Evolutionary conservation across 2,329 filamentous ascomycete genomes (phyloP).

Genomic region (Phialophora chinensis): DNA sequence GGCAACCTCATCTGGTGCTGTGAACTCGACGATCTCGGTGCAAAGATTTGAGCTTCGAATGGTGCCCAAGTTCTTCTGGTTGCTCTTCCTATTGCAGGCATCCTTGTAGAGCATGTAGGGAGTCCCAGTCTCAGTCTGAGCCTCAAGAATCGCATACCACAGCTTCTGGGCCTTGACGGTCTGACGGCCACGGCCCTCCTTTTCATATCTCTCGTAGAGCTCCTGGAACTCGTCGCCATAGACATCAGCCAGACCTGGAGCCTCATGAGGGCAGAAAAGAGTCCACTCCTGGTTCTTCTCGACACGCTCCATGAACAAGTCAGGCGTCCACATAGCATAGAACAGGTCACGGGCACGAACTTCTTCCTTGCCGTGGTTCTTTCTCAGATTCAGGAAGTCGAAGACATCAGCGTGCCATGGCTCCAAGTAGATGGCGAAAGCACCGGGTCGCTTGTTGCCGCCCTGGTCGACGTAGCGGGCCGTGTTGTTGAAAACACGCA

Average conservation of each 20-base stretch:
- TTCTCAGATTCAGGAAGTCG: constrained; percentile 94
- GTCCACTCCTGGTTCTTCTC: constrained; percentile 98
- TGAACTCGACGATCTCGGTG: constrained; percentile 99
- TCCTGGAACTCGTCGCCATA: constrained; percentile 98
- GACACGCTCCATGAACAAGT: constrained; percentile 99
- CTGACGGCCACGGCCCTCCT: constrained; percentile 82
- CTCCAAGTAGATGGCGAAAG: constrained; percentile 98
- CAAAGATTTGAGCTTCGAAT: constrained; percentile 99
- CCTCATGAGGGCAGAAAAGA: constrained; percentile 97
- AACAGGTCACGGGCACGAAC: constrained; percentile 95
- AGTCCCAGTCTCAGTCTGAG: constrained; percentile 98
- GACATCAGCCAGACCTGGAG: constrained; percentile 90
- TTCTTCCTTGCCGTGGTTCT: constrained; percentile 99
- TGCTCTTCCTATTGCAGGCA: constrained; percentile 97
- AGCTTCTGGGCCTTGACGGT: constrained; percentile 98
- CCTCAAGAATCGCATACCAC: constrained; percentile 98
- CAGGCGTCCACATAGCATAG: constrained; percentile 96
- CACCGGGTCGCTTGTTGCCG: constrained; percentile 98
- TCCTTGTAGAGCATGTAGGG: constrained; percentile 99
- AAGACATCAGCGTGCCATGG: constrained; percentile 99
- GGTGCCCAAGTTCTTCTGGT: constrained; percentile 99
- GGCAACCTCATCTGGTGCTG: constrained; percentile 93
- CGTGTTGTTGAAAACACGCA: constrained; percentile 99
- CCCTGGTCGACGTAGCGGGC: constrained; percentile 98
- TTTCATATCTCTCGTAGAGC: constrained; percentile 89